Evolutionary conservation across 768 basidiomycete genomes (phyloP).

Genomic region (Boletus edulis): DNA sequence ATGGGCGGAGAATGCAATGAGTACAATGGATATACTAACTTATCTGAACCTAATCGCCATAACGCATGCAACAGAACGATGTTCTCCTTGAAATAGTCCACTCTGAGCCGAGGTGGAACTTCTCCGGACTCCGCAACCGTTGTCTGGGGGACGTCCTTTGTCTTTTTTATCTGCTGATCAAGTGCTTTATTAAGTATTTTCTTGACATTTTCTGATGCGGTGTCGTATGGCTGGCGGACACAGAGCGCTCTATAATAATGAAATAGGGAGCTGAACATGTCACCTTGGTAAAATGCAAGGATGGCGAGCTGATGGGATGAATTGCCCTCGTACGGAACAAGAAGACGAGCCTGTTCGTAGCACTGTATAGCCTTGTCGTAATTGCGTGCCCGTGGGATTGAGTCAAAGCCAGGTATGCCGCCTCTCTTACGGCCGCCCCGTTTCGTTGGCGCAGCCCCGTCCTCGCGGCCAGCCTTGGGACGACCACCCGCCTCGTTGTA

Average conservation of each 20-base stretch:
- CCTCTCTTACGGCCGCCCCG: constrained; percentile 49
- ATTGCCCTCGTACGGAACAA: constrained; percentile 89
- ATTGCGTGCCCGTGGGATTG: constrained; percentile 56
- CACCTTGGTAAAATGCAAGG: constrained; percentile 78
- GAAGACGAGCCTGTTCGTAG: constrained; percentile 81
- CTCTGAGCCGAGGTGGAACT: constrained; percentile 48
- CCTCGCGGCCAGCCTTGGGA: constrained; percentile 67
- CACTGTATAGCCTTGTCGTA: constrained; percentile 74
- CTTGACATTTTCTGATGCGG: constrained; percentile 81
- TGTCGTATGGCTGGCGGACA: constrained; percentile 81
- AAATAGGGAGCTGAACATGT: constrained; percentile 75
- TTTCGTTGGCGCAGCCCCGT: constrained; percentile 36
- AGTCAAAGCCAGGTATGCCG: constrained; percentile 41
- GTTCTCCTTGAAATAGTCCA: constrained; percentile 69
- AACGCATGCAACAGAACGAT: constrained; percentile 76
- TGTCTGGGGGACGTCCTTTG: constrained; percentile 38
- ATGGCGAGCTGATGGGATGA: constrained; percentile 96
- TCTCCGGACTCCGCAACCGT: constrained; percentile 29
- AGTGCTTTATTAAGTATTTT: constrained; percentile 66
- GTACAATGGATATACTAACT: constrained; percentile 40
- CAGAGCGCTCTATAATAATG: constrained; percentile 93
- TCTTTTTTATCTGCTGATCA: constrained; percentile 53
- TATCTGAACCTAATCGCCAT: constrained; percentile 55
- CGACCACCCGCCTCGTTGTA: constrained; percentile 75
- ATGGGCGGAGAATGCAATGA: not conserved